These are phyloP conservation scores for Didymella lethalis DNA, from an alignment of 2,329 filamentous ascomycete genomes.

Conservation along the genomic window DNA sequence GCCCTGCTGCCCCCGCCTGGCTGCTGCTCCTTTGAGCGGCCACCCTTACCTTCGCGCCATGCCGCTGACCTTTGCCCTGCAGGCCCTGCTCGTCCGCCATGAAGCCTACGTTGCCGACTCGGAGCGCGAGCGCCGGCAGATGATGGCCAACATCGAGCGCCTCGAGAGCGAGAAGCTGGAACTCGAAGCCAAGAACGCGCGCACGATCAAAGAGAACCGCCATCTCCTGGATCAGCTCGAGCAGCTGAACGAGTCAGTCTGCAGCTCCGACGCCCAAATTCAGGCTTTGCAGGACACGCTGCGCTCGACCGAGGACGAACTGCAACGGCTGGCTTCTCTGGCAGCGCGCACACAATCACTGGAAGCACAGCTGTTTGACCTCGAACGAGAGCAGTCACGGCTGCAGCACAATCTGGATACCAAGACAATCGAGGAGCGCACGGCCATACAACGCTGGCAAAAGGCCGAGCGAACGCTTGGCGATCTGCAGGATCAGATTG, in stretches of 20 bases:
- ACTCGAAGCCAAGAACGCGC: conserved; percentile 78
- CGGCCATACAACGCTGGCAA: conserved; percentile 83
- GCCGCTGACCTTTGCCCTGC: conserved; percentile 73
- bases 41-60: conserved; percentile 44
- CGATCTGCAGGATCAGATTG: conserved; percentile 85
- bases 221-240: conserved; percentile 84
- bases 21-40: conserved; percentile 21
- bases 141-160: conserved; percentile 75
- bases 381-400: conserved; percentile 82
- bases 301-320: conserved; percentile 77
- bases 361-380: conserved; percentile 77
- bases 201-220: conserved; percentile 83
- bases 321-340: conserved; percentile 76
- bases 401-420: conserved; percentile 72
- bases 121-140: conserved; percentile 79
- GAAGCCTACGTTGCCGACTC: conserved; percentile 94
- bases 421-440: conserved; percentile 77
- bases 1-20: conserved; percentile 21
- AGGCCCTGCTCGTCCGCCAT: conserved; percentile 91
- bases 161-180: conserved; percentile 74
- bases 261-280: conserved; percentile 81
- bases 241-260: conserved; percentile 77
- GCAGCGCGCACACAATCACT: conserved; percentile 78
- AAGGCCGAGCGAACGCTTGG: conserved; percentile 81
- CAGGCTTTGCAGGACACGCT: conserved; percentile 78